Percentiles rank a stretch among this genome's conserved stretches.
These are phyloP conservation scores for Ascochyta rabiei DNA, from an alignment of 2,329 filamentous ascomycete genomes.

Conservation along the genomic window DNA sequence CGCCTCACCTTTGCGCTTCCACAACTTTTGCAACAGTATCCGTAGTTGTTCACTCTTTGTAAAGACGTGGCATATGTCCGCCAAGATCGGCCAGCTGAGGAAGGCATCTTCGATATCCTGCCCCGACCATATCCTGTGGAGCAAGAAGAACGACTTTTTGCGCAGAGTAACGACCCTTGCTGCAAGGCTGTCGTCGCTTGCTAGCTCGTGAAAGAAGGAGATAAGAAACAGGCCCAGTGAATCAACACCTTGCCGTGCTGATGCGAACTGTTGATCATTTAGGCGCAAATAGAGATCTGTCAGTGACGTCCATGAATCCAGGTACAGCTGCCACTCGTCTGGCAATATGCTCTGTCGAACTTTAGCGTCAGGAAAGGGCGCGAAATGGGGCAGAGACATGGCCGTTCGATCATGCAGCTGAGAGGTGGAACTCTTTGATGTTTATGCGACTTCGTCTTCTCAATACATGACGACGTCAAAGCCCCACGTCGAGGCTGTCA, in stretches of 20 bases:
- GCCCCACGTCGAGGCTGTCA: slow-evolving; percentile 25
- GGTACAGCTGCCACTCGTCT: slow-evolving; percentile 76
- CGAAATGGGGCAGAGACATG: slow-evolving; percentile 71
- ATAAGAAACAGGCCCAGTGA: slow-evolving; percentile 68
- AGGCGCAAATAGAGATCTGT: slow-evolving; percentile 68
- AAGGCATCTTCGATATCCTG: slow-evolving; percentile 56
- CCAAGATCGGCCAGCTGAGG: slow-evolving; percentile 70
- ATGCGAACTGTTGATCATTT: slow-evolving; percentile 61
- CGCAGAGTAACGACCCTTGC: slow-evolving; percentile 60
- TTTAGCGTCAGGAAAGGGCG: slow-evolving; percentile 73
- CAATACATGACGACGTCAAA: slow-evolving; percentile 18
- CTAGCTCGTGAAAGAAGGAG: slow-evolving; percentile 67
- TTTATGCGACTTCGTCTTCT: slow-evolving; percentile 12
- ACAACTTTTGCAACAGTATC: slow-evolving; percentile 57
- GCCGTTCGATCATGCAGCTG: slow-evolving; percentile 3
- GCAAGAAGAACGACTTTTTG: slow-evolving; percentile 69
- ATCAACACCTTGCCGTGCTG: slow-evolving; percentile 60
- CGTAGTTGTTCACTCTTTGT: slow-evolving; percentile 65
- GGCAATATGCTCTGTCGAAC: slow-evolving; percentile 70
- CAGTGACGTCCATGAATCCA: slow-evolving; percentile 77
- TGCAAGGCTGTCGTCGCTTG: slow-evolving; percentile 34
- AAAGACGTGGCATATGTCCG: slow-evolving; percentile 71
- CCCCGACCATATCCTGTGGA: slow-evolving; percentile 62
- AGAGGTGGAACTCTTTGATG: background rate
- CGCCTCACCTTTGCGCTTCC: slow-evolving; percentile 55